Conservation (phyloP, 805 yeast genomes). For the Ogataea trehaloabstinens region DNA sequence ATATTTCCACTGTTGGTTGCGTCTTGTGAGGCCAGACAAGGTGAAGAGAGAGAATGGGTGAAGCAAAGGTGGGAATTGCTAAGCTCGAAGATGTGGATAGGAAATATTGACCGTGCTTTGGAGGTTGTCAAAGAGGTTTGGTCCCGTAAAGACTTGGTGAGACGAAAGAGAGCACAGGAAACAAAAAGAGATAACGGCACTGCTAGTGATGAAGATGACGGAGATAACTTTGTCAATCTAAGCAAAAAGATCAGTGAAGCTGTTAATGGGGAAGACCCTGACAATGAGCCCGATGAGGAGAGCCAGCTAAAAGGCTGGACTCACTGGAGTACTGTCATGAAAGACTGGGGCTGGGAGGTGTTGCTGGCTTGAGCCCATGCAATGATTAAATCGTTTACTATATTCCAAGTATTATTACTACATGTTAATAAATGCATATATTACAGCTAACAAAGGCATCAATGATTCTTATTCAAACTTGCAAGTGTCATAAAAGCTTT, state of each 20-base stretch:
- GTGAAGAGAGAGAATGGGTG: slow-evolving; percentile 63
- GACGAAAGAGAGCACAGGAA: slow-evolving; percentile 25
- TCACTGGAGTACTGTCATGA: slow-evolving; percentile 71
- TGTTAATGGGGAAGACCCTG: slow-evolving; percentile 42
- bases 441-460: no score
- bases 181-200: slow-evolving; percentile 8
- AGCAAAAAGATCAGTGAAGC: slow-evolving; percentile 28
- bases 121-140: slow-evolving; percentile 74
- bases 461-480: slow-evolving; percentile 29
- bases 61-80: slow-evolving; percentile 55
- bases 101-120: slow-evolving; percentile 61
- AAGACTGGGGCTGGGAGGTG: slow-evolving; percentile 77
- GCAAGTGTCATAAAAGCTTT: slow-evolving; percentile 70
- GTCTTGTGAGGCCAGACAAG: slow-evolving; percentile 61
- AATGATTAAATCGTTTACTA: no score
- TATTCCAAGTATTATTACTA: no score
- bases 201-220: slow-evolving; percentile 13
- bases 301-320: slow-evolving; percentile 47
- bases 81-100: slow-evolving; percentile 57
- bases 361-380: slow-evolving; percentile 42
- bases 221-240: slow-evolving; percentile 23
- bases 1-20: slow-evolving; percentile 64
- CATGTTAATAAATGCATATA: no score
- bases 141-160: slow-evolving; percentile 54
- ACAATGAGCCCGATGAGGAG: slow-evolving; percentile 30